phyloP scores from a whole-genome alignment of 371 early-diverging fungal genomes.

The Coemansia sp. region DNA sequence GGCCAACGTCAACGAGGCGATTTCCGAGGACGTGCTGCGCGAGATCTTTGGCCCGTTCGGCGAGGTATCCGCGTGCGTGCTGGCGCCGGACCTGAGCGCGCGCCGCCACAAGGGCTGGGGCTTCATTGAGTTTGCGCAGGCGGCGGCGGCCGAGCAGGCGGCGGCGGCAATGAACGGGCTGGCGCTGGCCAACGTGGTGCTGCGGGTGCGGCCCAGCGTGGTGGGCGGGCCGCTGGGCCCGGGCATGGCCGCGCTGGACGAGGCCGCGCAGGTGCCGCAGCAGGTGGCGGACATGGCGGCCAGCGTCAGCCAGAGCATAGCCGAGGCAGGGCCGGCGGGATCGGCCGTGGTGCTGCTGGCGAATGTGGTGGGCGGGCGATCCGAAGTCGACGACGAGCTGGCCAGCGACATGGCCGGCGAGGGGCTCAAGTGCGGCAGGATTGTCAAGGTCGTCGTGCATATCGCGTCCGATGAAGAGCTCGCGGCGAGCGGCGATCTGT shows the following conservation, averaged over 20 bases:
- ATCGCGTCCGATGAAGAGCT: conserved; percentile 35
- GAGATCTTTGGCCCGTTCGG: conserved; percentile 80
- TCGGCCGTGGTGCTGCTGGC: conserved; percentile 59
- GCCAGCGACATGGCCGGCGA: conserved; percentile 69
- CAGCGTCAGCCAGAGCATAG: not conserved
- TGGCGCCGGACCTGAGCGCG: conserved; percentile 60
- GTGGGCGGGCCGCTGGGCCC: conserved; percentile 76
- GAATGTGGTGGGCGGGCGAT: conserved; percentile 56
- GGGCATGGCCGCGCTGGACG: conserved; percentile 74
- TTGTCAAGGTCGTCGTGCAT: conserved; percentile 58
- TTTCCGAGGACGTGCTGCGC: conserved; percentile 65
- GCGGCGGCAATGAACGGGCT: conserved; percentile 72
- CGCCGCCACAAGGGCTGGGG: conserved; percentile 71
- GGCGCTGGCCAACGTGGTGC: conserved; percentile 65
- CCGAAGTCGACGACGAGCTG: conserved; percentile 68
- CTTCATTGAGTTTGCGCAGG: conserved; percentile 66
- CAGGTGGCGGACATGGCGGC: too few relatives aligned
- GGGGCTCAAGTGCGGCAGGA: conserved; percentile 65
- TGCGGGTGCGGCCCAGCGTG: conserved; percentile 66
- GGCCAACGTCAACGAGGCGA: conserved; percentile 71
- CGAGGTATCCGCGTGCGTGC: conserved; percentile 58
- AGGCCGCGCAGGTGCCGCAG: conserved; percentile 27
- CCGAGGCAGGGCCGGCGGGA: conserved; percentile 10
- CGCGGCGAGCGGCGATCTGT: not conserved
- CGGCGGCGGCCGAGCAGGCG: conserved; percentile 57